Conservation (phyloP, 208 protist species). For the Crithidia bombi region DNA sequence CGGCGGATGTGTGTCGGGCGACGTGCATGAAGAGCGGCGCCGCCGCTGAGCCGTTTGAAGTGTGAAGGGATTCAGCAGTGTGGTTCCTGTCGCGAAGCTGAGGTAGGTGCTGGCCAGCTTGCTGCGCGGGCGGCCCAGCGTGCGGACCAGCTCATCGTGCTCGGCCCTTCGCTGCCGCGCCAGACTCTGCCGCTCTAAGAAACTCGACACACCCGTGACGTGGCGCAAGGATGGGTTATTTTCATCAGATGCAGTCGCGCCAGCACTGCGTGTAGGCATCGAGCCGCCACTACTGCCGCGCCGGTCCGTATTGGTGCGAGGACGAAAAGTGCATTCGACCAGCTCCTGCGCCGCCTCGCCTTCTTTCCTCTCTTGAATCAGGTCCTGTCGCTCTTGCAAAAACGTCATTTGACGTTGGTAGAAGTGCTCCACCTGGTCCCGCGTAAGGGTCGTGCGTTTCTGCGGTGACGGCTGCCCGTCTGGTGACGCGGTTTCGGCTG, state of each 20-base stretch:
- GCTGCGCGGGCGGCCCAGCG: conserved; percentile 34
- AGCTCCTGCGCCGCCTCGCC: conserved; percentile 53
- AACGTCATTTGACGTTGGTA: conserved; percentile 58
- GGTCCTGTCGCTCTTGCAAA: conserved; percentile 29
- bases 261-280: background rate
- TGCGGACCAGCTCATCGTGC: conserved; percentile 47
- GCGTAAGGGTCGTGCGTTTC: conserved; percentile 9
- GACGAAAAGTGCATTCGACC: conserved; percentile 83
- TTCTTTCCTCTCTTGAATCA: conserved; percentile 32
- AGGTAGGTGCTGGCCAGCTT: conserved; percentile 1
- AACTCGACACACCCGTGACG: conserved; percentile 53
- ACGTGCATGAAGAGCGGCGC: conserved; percentile 2
- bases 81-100: background rate
- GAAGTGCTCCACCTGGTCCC: conserved; percentile 51
- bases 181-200: conserved; percentile 60
- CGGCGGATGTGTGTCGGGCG: too few species aligned
- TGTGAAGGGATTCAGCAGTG: conserved; percentile 22
- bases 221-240: conserved; percentile 31
- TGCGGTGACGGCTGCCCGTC: conserved; percentile 2
- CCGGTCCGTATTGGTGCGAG: conserved; percentile 51
- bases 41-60: conserved; percentile 26
- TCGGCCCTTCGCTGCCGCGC: conserved; percentile 57
- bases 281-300: background rate
- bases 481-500: too few species aligned
- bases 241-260: background rate